phyloP scores from a whole-genome alignment of 495 filamentous ascomycete genomes.

The Lophiotrema nucula region DNA sequence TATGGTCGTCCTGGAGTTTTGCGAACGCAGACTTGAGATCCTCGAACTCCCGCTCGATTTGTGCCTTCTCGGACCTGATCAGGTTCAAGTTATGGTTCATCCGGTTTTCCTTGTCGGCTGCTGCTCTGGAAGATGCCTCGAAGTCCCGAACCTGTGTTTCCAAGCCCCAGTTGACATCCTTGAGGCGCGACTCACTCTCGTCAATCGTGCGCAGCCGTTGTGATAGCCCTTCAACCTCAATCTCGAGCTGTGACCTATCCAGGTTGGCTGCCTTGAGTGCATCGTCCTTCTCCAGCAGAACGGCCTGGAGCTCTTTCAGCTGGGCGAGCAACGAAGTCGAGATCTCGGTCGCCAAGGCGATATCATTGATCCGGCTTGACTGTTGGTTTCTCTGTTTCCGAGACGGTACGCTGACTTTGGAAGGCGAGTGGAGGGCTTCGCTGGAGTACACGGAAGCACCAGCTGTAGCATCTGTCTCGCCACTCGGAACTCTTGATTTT shows the following conservation, averaged over 20 bases:
- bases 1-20: constrained; percentile 78
- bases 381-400: constrained; percentile 90
- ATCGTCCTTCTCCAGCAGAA: constrained; percentile 84
- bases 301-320: constrained; percentile 79
- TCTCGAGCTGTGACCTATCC: constrained; percentile 74
- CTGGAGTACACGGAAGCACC: constrained; percentile 79
- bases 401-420: constrained; percentile 79
- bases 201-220: constrained; percentile 78
- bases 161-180: constrained; percentile 96
- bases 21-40: constrained; percentile 76
- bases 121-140: constrained; percentile 64
- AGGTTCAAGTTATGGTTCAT: constrained; percentile 68
- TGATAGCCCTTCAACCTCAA: constrained; percentile 74
- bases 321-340: constrained; percentile 86
- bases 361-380: constrained; percentile 79
- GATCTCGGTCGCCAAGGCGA: constrained; percentile 94
- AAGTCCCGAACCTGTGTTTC: constrained; percentile 87
- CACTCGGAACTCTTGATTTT: constrained; percentile 68
- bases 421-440: constrained; percentile 82
- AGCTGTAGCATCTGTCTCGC: constrained; percentile 43
- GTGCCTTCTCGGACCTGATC: constrained; percentile 70
- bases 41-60: constrained; percentile 78
- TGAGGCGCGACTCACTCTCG: constrained; percentile 91
- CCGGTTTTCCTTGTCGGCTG: constrained; percentile 74
- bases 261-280: constrained; percentile 68